Evolutionary conservation across 2,329 filamentous ascomycete genomes (phyloP), one percentile per base, ranked within the genome.

Genomic region (Tolypocladium tropicale): DNA sequence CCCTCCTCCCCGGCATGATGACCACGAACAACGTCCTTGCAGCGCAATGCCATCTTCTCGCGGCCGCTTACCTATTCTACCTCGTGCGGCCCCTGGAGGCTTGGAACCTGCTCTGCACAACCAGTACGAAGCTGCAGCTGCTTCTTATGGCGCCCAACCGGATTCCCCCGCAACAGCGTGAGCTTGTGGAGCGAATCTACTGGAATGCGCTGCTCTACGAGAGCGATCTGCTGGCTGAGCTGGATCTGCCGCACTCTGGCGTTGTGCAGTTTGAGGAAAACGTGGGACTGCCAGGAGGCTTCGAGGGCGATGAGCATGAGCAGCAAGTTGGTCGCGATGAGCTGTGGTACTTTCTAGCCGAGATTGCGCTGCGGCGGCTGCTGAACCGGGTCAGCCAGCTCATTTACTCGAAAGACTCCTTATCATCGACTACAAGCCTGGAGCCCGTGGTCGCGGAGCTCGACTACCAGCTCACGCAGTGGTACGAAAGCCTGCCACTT

Each of bases 151-250:
- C 85, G 2, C 86, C 88, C 14, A 85, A 81, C 59, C 80, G 87
- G 55, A 80, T 93, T 1, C 86, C 87, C 1, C 74, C 82, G 4
- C 82, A 85, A 34, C 85, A 89, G 66, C 80, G 84, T 63, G 88
- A 92, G 67, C 71, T 93, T 33, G 83, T 84, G 52, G 87, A 90
- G 69, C 78, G 89, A 52, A 86, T 93, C 16, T 94, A 90, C 72
- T 94, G 89, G 89, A 93, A 94, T 63, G 79, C 88, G 3, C 75
- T 92, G 2, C 80, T 93, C 53, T 90, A 90, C 57, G 89, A 93
- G 70, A 91, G 84, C 65, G 89, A 93, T 66, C 77, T 93, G 41
- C 77, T 92, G 4, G 87, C 88, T 10, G 89, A 93, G 68, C 74
- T 93, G 36, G 89, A 93, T 67, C 77, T 94, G 18, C 89, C 89